A percentile compares a stretch with the other conserved stretches of the same genome.
Evolutionary conservation across 305 asterid genomes (phyloP).

Genomic region (Fraxinus dipetala): DNA sequence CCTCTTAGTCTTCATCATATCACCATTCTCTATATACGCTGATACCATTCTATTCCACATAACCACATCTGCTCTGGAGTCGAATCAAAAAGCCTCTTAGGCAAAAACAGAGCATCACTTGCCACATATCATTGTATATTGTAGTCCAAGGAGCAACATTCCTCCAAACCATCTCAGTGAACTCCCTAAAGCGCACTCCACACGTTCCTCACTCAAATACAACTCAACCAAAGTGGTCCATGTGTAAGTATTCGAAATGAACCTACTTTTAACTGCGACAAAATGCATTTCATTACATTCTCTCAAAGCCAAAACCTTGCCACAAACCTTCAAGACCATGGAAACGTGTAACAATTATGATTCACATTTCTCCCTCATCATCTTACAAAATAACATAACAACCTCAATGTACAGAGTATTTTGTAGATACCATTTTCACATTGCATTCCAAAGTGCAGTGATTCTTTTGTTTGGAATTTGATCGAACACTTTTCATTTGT

Average conservation of each 20-base stretch:
- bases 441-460: slow-evolving; percentile 59
- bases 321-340: slow-evolving; percentile 70
- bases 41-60: slow-evolving; percentile 70
- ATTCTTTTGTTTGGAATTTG: slow-evolving; percentile 41
- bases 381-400: slow-evolving; percentile 39
- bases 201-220: slow-evolving; percentile 39
- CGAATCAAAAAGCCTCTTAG: slow-evolving; percentile 63
- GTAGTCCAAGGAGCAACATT: slow-evolving; percentile 86
- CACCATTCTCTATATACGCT: slow-evolving; percentile 48
- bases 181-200: slow-evolving; percentile 52
- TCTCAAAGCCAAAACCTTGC: slow-evolving; percentile 40
- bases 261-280: slow-evolving; percentile 46
- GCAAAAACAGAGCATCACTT: slow-evolving; percentile 51
- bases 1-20: slow-evolving; percentile 60
- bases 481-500: slow-evolving; percentile 62
- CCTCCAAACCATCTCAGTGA: slow-evolving; percentile 61
- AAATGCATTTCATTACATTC: slow-evolving; percentile 75
- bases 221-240: slow-evolving; percentile 69
- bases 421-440: slow-evolving; percentile 67
- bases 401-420: slow-evolving; percentile 39
- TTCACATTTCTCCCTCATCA: slow-evolving; percentile 57
- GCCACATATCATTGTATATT: slow-evolving; percentile 53
- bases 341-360: slow-evolving; percentile 60
- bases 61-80: slow-evolving; percentile 67
- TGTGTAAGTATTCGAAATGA: slow-evolving; percentile 44